Base-by-base conservation (phyloP, 140 eudicot genomes). In the Oenanthe javanica region DNA sequence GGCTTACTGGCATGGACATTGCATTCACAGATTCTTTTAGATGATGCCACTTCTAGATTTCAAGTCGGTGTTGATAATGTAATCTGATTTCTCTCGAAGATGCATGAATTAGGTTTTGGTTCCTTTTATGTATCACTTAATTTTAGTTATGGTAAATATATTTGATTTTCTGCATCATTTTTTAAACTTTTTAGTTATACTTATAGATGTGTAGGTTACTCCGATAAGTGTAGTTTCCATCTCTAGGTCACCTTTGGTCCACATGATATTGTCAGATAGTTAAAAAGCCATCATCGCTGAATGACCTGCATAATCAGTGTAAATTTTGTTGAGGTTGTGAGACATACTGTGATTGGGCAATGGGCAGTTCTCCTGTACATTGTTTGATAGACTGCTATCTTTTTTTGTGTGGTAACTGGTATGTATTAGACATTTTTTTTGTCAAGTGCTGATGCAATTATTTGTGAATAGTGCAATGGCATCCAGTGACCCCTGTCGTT, bases 381-480 rank as follows among this genome's bases (percentile, higher is more conserved):
- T 72, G 11, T 80, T 70, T 36, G 51, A 9, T 42, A 42, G 48
- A 72, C 14, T 73, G 25, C 19, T 45, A 55, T 54, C 12, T 36
- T 36, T 49, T 11, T 11, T n/a, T 5, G 13, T 21, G 3, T n/a
- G n/a, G n/a, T n/a, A n/a, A n/a, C n/a, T 43, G 72, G 36, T 47
- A 40, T 9, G 18, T 13, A 6, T 16, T 7, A n/a, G n/a, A 40
- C 38, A 23, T 8, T 57, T 19, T 59, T 31, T 73, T 63, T 46
- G 59, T 78, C 21, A 12, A 45, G 3, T 75, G 45, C 40, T 31
- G 64, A 81, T 73, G 57, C 49, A 55, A 19, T 15, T 11, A 69
- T 15, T 46, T 74, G 27, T 72, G 38, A 43, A 71, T 72, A 74
- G 48, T 81, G 83, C 42, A 54, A 6, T 55, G 55, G 40, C 55